A percentile compares a stretch with the other conserved stretches of the same genome.
Conservation (phyloP, 1,284 basidiomycete species). For the Rhizopogon parksii region DNA sequence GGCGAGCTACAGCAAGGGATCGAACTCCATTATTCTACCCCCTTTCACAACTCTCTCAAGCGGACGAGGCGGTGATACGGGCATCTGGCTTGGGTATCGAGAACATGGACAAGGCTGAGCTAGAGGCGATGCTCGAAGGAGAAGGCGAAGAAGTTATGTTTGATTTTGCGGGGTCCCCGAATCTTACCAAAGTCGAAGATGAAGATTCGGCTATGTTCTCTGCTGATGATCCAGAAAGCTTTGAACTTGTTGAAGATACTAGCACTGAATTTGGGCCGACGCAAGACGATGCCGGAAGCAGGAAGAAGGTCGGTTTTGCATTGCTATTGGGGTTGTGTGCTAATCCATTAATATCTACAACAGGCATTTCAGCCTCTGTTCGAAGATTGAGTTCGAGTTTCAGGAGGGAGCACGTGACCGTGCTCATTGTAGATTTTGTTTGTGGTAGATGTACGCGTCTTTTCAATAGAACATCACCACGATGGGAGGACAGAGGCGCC, state of each 20-base stretch:
- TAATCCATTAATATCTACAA: neutral
- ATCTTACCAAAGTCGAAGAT: conserved; percentile 10
- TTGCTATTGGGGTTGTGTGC: neutral
- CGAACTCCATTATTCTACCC: conserved; percentile 60
- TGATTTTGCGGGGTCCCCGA: conserved; percentile 23
- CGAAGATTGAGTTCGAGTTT: conserved; percentile 41
- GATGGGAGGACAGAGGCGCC: conserved; percentile 24
- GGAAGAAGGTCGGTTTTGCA: conserved; percentile 29
- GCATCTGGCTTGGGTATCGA: conserved; percentile 59
- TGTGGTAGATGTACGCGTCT: conserved; percentile 19
- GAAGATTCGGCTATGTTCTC: conserved; percentile 2
- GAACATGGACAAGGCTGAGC: conserved; percentile 54
- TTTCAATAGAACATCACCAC: conserved; percentile 12
- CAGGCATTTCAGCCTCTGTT: conserved; percentile 60
- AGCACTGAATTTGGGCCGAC: conserved; percentile 44
- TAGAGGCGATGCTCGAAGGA: conserved; percentile 56
- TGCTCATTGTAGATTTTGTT: conserved; percentile 14
- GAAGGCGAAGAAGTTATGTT: conserved; percentile 59
- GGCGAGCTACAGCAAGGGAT: conserved; percentile 13
- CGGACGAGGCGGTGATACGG: conserved; percentile 42
- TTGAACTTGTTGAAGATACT: conserved; percentile 34
- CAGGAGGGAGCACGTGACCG: conserved; percentile 21
- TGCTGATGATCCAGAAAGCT: conserved; percentile 19
- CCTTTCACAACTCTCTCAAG: conserved; percentile 50
- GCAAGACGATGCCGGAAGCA: conserved; percentile 29